A percentile compares a stretch with the other conserved stretches of the same genome.
These are phyloP conservation scores for Colletotrichum eleusines DNA, from an alignment of 2,329 filamentous ascomycete species.

Conservation along the genomic window DNA sequence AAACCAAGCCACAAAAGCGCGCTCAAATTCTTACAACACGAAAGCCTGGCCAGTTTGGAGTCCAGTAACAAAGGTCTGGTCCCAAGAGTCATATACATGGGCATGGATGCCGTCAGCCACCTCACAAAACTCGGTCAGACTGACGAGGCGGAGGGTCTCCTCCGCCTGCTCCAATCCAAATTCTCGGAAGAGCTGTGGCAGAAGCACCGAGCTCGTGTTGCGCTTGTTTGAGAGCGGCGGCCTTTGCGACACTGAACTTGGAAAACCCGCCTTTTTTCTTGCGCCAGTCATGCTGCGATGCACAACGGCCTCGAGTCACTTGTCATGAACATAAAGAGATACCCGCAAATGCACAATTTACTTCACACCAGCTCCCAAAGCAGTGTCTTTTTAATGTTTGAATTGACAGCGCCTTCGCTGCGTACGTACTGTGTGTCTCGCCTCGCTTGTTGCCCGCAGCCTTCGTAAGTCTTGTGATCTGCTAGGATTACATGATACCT, in stretches of 20 bases:
- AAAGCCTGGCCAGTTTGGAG: slow-evolving; percentile 23
- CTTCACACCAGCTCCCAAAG: not conserved
- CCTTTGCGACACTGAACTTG: not conserved
- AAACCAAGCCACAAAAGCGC: slow-evolving; percentile 62
- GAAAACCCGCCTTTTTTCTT: not conserved
- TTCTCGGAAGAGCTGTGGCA: slow-evolving; percentile 45
- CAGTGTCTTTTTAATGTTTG: not conserved
- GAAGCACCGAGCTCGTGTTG: slow-evolving; percentile 1
- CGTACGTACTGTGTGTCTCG: not conserved
- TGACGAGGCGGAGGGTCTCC: slow-evolving; percentile 56
- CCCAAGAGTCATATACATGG: slow-evolving; percentile 42
- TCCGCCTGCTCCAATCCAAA: slow-evolving; percentile 53
- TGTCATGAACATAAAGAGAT: slow-evolving; percentile 1
- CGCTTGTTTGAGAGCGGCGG: not conserved
- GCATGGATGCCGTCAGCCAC: slow-evolving; percentile 58
- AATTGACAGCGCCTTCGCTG: not conserved
- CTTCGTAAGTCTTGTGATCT: not conserved
- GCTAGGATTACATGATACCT: not conserved
- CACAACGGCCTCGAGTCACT: not conserved
- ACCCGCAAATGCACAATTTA: slow-evolving; percentile 23
- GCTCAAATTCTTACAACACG: slow-evolving; percentile 57
- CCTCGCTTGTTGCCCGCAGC: not conserved
- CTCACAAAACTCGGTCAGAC: slow-evolving; percentile 56
- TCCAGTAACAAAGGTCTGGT: not conserved
- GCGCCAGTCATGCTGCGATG: not conserved